phyloP scores from a whole-genome alignment of 2,329 filamentous ascomycete genomes.

The Penicillium sumatraense region DNA sequence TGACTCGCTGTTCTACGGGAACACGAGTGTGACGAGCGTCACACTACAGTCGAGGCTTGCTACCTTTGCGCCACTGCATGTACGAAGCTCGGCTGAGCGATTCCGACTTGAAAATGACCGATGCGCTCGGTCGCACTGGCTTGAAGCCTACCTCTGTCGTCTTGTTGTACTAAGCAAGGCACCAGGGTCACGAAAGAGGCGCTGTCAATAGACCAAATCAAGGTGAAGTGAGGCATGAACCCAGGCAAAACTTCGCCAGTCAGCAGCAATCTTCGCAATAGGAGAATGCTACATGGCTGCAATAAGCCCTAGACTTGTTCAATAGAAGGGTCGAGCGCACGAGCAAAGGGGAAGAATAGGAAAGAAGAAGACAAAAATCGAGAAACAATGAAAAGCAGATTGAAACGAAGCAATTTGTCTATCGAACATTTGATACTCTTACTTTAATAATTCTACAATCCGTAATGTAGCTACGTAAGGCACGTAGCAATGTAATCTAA shows the following conservation, averaged over 20 bases:
- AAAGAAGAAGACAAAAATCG: background rate
- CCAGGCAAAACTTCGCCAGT: background rate
- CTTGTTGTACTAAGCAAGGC: background rate
- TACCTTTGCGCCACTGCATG: background rate
- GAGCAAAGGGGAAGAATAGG: background rate
- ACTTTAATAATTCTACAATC: too few species aligned
- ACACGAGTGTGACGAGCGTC: background rate
- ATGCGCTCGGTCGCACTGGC: constrained; percentile 1
- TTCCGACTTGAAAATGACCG: background rate
- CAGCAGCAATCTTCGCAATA: background rate
- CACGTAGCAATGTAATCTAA: too few species aligned
- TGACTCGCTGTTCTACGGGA: background rate
- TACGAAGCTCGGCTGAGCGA: background rate
- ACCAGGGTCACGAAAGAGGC: background rate
- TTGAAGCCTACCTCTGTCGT: background rate
- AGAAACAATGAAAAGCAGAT: background rate
- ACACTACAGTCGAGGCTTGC: background rate
- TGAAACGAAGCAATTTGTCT: background rate
- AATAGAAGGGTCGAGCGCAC: background rate
- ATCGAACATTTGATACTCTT: too few species aligned
- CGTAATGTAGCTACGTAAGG: too few species aligned
- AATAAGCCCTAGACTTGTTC: background rate
- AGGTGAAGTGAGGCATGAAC: background rate
- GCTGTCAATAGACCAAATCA: too few species aligned
- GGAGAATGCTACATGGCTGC: background rate